Base-by-base conservation (phyloP, 139 green algal genomes). In the Chloropicon primus region DNA sequence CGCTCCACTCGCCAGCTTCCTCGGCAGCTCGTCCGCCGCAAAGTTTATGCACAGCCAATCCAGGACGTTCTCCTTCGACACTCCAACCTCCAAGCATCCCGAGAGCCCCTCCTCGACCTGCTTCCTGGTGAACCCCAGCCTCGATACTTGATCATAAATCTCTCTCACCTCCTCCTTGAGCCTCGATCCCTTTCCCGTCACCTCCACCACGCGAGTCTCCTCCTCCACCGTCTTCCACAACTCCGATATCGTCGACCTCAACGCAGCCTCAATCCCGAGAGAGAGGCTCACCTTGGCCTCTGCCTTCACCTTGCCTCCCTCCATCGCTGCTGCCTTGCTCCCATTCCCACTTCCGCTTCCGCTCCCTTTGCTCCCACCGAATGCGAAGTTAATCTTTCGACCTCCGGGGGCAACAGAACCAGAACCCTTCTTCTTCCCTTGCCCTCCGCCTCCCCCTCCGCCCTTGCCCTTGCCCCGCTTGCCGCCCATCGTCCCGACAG, bases 41-140 rank as follows among this genome's bases (percentile, higher is more conserved):
- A 94, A 74, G 77, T 93, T 75, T 0, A 94, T 74, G 80, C 90
- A 92, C 2, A 96, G 87, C 91, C 91, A 96, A 75, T 96, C 91
- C 26, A 95, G 80, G 0, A 81, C 83, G 0, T 2, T 23, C 26
- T 24, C 54, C 2, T 2, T 22, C 25, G 22, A 79, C 24, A 76
- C n/a, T n/a, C 53, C 2, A 62, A n/a, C 41, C 41, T 17, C 17
- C 5, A 17, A 62, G 41, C 41, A 62, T n/a, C 41, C 17, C 41
- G 41, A n/a, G 5, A 62, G 41, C 10, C 41, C 17, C 10, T 62
- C 41, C 41, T 62, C 41, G 41, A 17, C 41, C 41, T 62, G 41
- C 10, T 17, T 17, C 17, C 17, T 62, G 10, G 41, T 62, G 41
- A 62, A 62, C 41, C 41, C 41, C 10, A 62, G 41, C 41, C 41